Evolutionary conservation across 805 yeast genomes (phyloP), one percentile per base, ranked within the genome.

Genomic region (Hanseniaspora opuntiae): DNA sequence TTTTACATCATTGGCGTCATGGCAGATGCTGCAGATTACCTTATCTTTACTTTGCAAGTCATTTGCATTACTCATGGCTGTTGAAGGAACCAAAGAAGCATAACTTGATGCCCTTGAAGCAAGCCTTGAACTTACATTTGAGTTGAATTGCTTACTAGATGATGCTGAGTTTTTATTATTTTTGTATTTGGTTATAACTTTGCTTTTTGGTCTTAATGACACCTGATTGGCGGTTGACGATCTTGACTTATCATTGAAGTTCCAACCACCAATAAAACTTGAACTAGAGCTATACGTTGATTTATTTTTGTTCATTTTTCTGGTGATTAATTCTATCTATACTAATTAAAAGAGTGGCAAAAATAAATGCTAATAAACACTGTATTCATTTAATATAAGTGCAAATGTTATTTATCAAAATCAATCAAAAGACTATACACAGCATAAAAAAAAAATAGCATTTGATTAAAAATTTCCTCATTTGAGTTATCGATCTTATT

Each of bases 1-100:
- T 3, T 56, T 57, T 6, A 63, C 60, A 38, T 59, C 57, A 36
- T 59, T 62, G 3, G 63, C 56, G 9, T 58, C 53, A 45, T 68
- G 70, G 54, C 55, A 64, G 7, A 68, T 48, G 5, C 64, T 54
- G 45, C 67, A 65, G 7, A 68, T 39, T 8, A 65, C 58, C 12
- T 59, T 58, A 9, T 60, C 56, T 11, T 48, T 46, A 3, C 22
- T 22, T n/a, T 50, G 24, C 14, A 17, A 16, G 2, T 42, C 45
- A 25, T 42, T 25, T 9, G 16, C n/a, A 11, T 20, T 45, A 30
- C 38, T 32, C 47, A 33, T 33, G 17, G 47, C 37, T 2, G 47
- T 30, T 45, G 47, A 32, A 19, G 38, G 37, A 17, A 24, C 47
- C 5, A 19, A 7, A 10, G 39, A 45, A n/a, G 38, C 47, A 30